Base-by-base conservation (phyloP, 768 basidiomycete genomes). In the Leccinellum albellum region DNA sequence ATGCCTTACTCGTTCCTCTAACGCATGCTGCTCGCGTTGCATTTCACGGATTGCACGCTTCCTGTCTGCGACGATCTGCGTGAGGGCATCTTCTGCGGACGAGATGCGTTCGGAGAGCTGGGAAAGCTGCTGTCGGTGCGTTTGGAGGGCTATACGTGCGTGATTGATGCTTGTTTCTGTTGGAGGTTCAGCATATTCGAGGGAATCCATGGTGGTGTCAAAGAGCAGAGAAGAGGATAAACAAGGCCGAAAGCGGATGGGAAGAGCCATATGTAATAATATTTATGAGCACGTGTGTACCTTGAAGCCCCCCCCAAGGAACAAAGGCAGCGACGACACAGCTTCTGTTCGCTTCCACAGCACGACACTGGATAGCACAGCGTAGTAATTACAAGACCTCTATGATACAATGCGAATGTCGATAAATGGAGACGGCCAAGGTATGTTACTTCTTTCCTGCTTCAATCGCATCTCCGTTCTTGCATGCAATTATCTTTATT, bases 401-500 rank as follows among this genome's bases (percentile, higher is more conserved):
- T 69, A 71, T 64, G 54, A 59, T 69, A 71, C 62, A 66, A 46
- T 32, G 53, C 35, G 21, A 21, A 51, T 6, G 40, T 21, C 37
- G 32, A 48, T 23, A 2, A 4, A 32, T 12, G 33, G 33, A 48
- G 7, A 42, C 45, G n/a, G 24, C 20, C 26, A 17, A 51, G 54
- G 55, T 54, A 56, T 62, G 63, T 63, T 69, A 90, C 75, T 91
- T 91, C 80, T 91, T 94, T 55, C 83, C 85, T 23, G 85, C 82
- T 64, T 92, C 89, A 46, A 91, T 85, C 17, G 88, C 90, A 62
- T 94, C 93, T 32, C 90, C 92, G 67, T 91, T 91, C 82, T 98
- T 98, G 79, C 96, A 98, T 6, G 97, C 96, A 61, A 99, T 94
- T 58, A 99, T 98, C 79, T 98, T 97, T 74, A 97, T 92, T 71